Conservation (phyloP, 805 yeast species). For the Kodamaea kakaduensis region DNA sequence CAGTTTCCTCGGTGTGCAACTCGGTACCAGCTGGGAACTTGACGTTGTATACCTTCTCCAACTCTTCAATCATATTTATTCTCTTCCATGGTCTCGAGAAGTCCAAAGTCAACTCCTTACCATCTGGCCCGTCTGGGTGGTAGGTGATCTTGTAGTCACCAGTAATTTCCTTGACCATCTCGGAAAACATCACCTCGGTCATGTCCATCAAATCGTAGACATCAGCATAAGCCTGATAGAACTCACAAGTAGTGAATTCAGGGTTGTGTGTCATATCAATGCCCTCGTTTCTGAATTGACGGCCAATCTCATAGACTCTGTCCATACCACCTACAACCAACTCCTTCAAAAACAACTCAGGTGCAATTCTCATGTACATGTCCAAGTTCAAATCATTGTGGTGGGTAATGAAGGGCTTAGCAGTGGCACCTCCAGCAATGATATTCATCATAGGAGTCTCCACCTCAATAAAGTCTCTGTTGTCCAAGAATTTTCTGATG, state of each 20-base stretch:
- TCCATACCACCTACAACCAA: slow-evolving; percentile 98
- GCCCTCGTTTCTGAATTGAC: slow-evolving; percentile 98
- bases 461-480: slow-evolving; percentile 85
- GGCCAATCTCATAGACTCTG: slow-evolving; percentile 96
- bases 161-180: slow-evolving; percentile 94
- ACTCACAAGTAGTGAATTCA: slow-evolving; percentile 98
- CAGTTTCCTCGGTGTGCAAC: slow-evolving; percentile 91
- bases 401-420: slow-evolving; percentile 95
- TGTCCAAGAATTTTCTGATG: slow-evolving; percentile 84
- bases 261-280: slow-evolving; percentile 99
- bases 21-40: slow-evolving; percentile 95
- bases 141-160: slow-evolving; percentile 82
- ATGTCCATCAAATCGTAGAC: slow-evolving; percentile 92
- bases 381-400: slow-evolving; percentile 96
- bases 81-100: slow-evolving; percentile 98
- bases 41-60: slow-evolving; percentile 80
- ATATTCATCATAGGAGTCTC: slow-evolving; percentile 99
- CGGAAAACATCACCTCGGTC: slow-evolving; percentile 91
- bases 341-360: slow-evolving; percentile 93
- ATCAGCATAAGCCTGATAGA: slow-evolving; percentile 96
- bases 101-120: slow-evolving; percentile 73
- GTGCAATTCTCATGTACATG: slow-evolving; percentile 97
- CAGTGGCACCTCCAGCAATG: slow-evolving; percentile 99
- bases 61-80: slow-evolving; percentile 92
- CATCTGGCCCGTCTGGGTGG: slow-evolving; percentile 93